Evolutionary conservation across 2,329 filamentous ascomycete species (phyloP).

Genomic region (Lachnellula subtilissima): DNA sequence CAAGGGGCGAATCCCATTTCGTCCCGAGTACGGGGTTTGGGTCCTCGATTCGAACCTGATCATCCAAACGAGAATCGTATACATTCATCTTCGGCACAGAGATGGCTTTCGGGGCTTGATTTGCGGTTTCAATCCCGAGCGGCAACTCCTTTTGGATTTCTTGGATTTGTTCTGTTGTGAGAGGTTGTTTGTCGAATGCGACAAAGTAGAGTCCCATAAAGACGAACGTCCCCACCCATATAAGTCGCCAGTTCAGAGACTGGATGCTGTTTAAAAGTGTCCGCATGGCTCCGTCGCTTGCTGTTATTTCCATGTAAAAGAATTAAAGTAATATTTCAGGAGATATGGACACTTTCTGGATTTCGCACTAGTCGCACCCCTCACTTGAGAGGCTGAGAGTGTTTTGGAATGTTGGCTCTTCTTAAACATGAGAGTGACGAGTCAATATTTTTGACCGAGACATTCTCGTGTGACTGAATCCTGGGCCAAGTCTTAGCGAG

Average conservation of each 20-base stretch:
- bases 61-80: conserved; percentile 1
- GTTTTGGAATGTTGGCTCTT: no score
- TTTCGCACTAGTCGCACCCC: no score
- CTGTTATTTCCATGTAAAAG: no score
- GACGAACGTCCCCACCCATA: conserved; percentile 3
- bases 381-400: no score
- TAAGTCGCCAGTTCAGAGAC: conserved; percentile 8
- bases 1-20: conserved; percentile 8
- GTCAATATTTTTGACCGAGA: no score
- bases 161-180: background rate
- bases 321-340: no score
- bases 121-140: background rate
- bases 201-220: conserved; percentile 11
- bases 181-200: background rate
- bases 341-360: no score
- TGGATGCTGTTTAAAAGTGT: conserved; percentile 1
- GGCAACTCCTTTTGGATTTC: background rate
- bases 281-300: no score
- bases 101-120: background rate
- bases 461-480: no score
- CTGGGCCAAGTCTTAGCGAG: no score
- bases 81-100: background rate
- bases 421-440: no score
- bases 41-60: background rate
- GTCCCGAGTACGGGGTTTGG: conserved; percentile 4